A percentile compares a stretch with the other conserved stretches of the same genome.
Evolutionary conservation across 257 asterid genomes (phyloP).

Genomic region (Pogostemon cablin): DNA sequence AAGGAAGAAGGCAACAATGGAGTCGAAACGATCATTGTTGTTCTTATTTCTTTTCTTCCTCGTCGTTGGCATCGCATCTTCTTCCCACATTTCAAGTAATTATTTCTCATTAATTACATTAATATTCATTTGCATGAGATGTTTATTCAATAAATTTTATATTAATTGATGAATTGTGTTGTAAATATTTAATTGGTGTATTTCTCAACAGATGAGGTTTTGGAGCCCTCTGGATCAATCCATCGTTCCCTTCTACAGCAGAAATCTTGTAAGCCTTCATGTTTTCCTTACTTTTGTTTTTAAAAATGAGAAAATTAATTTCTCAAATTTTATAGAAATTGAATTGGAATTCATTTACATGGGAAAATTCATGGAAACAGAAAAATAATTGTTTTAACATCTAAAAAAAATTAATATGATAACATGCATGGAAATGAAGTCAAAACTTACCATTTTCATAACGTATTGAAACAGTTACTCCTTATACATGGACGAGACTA

Average conservation of each 20-base stretch:
- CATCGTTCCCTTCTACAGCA: constrained; percentile 88
- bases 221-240: constrained; percentile 42
- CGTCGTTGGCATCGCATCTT: constrained; percentile 52
- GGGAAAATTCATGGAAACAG: no score
- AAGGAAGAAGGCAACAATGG: constrained; percentile 50
- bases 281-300: not conserved
- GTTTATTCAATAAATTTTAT: not conserved
- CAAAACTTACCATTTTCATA: no score
- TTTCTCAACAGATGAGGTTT: constrained; percentile 50
- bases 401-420: no score
- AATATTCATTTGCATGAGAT: not conserved
- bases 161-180: not conserved
- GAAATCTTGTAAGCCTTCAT: constrained; percentile 48
- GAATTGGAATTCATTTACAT: not conserved
- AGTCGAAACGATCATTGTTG: constrained; percentile 40
- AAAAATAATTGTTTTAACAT: no score
- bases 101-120: not conserved
- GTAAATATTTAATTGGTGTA: not conserved
- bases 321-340: not conserved
- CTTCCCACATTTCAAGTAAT: constrained; percentile 68
- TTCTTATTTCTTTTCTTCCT: constrained; percentile 54
- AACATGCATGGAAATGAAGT: no score
- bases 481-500: no score
- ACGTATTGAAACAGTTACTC: no score
- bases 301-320: not conserved